Percentiles rank a stretch among this genome's conserved stretches.
These are phyloP conservation scores for Fusarium sp. DNA, from an alignment of 2,329 filamentous ascomycete species.

Conservation along the genomic window DNA sequence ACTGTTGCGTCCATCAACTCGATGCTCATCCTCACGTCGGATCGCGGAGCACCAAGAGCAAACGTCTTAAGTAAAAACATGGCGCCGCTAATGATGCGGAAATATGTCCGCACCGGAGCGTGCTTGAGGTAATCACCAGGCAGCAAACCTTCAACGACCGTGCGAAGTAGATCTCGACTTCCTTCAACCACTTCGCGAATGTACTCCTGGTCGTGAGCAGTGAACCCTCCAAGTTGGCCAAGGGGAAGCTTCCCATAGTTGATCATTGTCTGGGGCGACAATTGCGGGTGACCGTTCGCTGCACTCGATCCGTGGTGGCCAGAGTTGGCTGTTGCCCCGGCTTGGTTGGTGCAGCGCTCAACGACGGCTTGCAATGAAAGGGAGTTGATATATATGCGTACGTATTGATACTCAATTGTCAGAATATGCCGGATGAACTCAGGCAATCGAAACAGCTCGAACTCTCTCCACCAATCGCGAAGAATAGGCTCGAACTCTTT, in stretches of 20 bases:
- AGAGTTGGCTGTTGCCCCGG: slow-evolving; percentile 60
- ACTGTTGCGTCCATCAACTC: slow-evolving; percentile 81
- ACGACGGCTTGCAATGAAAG: slow-evolving; percentile 94
- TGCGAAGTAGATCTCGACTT: slow-evolving; percentile 79
- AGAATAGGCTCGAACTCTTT: slow-evolving; percentile 85
- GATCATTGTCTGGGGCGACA: slow-evolving; percentile 74
- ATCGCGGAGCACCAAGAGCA: slow-evolving; percentile 81
- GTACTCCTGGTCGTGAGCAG: slow-evolving; percentile 77
- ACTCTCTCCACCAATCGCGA: slow-evolving; percentile 82
- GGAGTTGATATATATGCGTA: slow-evolving; percentile 94
- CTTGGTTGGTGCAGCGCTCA: slow-evolving; percentile 84
- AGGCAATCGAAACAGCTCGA: slow-evolving; percentile 80
- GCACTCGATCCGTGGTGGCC: slow-evolving; percentile 54
- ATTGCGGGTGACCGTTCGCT: slow-evolving; percentile 48
- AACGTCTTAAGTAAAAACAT: slow-evolving; percentile 91
- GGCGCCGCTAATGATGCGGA: slow-evolving; percentile 86
- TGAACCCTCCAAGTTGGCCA: slow-evolving; percentile 73
- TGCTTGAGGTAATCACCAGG: slow-evolving; percentile 84
- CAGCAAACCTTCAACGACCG: slow-evolving; percentile 81
- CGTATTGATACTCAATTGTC: slow-evolving; percentile 95
- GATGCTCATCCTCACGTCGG: slow-evolving; percentile 81
- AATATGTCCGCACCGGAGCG: slow-evolving; percentile 85
- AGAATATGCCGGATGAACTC: slow-evolving; percentile 80
- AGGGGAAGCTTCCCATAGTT: slow-evolving; percentile 75
- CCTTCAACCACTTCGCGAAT: slow-evolving; percentile 83